phyloP scores from a whole-genome alignment of 306 rosid genomes.

The Dalbergia oliveri region DNA sequence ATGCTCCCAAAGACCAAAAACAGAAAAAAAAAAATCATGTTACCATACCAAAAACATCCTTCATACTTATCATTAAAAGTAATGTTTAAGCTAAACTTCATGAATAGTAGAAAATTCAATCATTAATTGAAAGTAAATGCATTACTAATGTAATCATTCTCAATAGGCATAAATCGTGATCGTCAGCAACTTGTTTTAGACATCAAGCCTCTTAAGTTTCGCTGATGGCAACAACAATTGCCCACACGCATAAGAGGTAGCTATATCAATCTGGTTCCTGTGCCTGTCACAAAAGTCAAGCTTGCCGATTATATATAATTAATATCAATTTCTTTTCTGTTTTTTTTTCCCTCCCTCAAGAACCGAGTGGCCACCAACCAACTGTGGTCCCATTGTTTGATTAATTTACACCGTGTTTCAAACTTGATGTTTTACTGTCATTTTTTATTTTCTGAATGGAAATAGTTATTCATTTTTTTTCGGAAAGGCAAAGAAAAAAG shows the following conservation, averaged over 20 bases:
- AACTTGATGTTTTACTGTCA: background rate
- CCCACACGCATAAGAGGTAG: constrained; percentile 22
- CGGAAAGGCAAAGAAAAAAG: background rate
- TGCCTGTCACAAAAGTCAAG: constrained; percentile 32
- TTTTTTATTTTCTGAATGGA: background rate
- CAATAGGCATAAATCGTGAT: background rate
- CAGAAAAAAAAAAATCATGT: no score
- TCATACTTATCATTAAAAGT: background rate
- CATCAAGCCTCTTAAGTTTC: background rate
- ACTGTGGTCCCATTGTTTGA: constrained; percentile 3
- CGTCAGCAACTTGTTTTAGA: constrained; percentile 2
- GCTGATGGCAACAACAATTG: constrained; percentile 30
- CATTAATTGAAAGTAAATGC: background rate
- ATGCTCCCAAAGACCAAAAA: no score
- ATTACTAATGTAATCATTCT: background rate
- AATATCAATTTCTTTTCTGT: background rate
- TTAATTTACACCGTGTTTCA: background rate
- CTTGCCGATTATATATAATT: background rate
- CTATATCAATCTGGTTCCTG: no score
- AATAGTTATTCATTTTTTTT: background rate
- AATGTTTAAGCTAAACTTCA: background rate
- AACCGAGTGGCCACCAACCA: constrained; percentile 20
- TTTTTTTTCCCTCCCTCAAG: background rate
- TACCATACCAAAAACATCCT: no score
- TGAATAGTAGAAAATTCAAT: background rate